Base-by-base conservation (phyloP, 805 yeast species). In the Isabelozyma gotoi region DNA sequence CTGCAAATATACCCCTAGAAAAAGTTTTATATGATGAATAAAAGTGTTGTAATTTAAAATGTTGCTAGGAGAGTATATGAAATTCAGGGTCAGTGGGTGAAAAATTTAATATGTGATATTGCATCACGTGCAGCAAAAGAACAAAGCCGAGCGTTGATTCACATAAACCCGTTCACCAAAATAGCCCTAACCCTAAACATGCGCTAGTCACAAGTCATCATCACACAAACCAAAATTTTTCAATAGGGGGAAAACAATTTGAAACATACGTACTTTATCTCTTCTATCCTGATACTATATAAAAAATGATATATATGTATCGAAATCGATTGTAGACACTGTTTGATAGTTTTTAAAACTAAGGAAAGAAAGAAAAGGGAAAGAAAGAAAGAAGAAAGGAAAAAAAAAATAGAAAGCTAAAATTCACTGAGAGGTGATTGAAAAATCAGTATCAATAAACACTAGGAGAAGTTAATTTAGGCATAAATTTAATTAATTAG, bases 281-380 rank as follows among this genome's bases (percentile, higher is more conserved):
- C 34, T 32, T 32, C 34, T 32, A 14, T 32, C 34, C 34, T 14
- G 18, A 32, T 32, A 32, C 34, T 32, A 32, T 32, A 32, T 32
- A 32, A 32, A 15, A 14, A 14, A 8, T 15, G 34, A 32, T 24
- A 32, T 32, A 32, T 32, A 16, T 32, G 16, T 32, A 16, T 14
- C 18, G 16, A 32, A 14, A 12, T 24, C 29, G 29, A 24, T 24
- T 10, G 2, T 24, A 24, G 29, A 24, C 12, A n/a, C 12, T 10
- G 29, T 24, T 24, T 24, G 29, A n/a, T n/a, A n/a, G n/a, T n/a
- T n/a, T n/a, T n/a, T n/a, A n/a, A 24, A 24, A 24, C 29, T 24
- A 24, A 32, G 14, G 16, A 32, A 32, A 14, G 16, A 32, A 32
- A 32, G 18, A 32, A 32, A 32, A 12, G 34, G 16, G 34, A 16